Evolutionary conservation across 1,284 basidiomycete genomes (phyloP).

Genomic region (Irpex sp.): DNA sequence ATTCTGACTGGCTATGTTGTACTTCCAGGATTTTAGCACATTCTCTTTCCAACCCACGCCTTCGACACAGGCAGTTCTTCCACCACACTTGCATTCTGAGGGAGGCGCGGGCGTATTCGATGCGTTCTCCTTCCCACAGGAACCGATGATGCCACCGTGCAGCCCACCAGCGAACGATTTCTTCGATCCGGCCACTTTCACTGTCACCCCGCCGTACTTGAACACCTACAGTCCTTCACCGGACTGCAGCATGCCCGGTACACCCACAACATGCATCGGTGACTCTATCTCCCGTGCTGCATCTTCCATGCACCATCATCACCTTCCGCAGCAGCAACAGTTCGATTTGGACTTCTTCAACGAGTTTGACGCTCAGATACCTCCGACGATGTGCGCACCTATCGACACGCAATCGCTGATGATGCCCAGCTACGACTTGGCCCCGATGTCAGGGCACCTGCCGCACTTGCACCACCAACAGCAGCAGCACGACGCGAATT

Average conservation of each 20-base stretch:
- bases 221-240: constrained; percentile 22
- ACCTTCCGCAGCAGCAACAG: neutral
- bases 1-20: constrained; percentile 2
- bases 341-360: constrained; percentile 1
- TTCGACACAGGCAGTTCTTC: constrained; percentile 8
- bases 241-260: constrained; percentile 25
- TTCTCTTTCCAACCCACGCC: constrained; percentile 45
- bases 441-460: neutral
- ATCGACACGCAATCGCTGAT: neutral
- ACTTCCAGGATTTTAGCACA: constrained; percentile 35
- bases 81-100: constrained; percentile 13
- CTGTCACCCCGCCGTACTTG: constrained; percentile 27
- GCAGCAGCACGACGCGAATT: neutral
- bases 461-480: neutral
- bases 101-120: constrained; percentile 11
- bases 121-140: constrained; percentile 12
- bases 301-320: neutral
- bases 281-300: neutral
- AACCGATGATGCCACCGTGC: constrained; percentile 13
- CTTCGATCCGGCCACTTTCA: constrained; percentile 16
- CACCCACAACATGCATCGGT: neutral
- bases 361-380: neutral
- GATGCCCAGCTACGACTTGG: neutral
- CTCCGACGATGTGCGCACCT: neutral
- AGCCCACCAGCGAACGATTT: constrained; percentile 12